These are phyloP conservation scores for Trichophyton schoenleinii DNA, from an alignment of 2,329 filamentous ascomycete genomes.

Conservation along the genomic window DNA sequence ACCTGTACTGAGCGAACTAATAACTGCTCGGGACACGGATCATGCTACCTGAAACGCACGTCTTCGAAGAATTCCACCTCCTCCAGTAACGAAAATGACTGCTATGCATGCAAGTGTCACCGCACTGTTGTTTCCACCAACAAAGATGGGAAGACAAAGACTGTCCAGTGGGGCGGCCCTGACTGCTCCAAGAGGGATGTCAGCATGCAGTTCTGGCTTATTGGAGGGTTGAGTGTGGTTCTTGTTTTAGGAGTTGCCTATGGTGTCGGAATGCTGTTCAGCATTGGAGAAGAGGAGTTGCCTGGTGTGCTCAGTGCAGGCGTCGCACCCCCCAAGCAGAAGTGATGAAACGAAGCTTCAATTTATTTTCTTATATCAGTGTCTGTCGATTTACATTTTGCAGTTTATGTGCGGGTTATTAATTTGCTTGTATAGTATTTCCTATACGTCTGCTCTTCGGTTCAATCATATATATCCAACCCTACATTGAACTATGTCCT, in stretches of 20 bases:
- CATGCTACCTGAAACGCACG: slow-evolving; percentile 56
- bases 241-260: slow-evolving; percentile 56
- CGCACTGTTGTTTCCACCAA: slow-evolving; percentile 41
- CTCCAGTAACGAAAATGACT: slow-evolving; percentile 39
- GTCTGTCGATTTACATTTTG: background rate
- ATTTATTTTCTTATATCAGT: background rate
- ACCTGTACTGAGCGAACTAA: slow-evolving; percentile 58
- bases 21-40: slow-evolving; percentile 71
- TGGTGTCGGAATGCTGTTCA: slow-evolving; percentile 66
- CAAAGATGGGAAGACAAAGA: slow-evolving; percentile 41
- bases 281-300: slow-evolving; percentile 72
- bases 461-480: background rate
- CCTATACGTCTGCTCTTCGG: background rate
- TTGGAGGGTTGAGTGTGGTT: slow-evolving; percentile 60
- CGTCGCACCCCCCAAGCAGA: slow-evolving; percentile 56
- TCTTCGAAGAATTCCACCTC: slow-evolving; percentile 18
- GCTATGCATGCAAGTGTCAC: slow-evolving; percentile 68
- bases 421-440: slow-evolving; percentile 1
- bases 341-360: slow-evolving; percentile 15
- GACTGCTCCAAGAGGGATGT: slow-evolving; percentile 88
- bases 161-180: slow-evolving; percentile 67
- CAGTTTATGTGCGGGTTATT: background rate
- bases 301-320: slow-evolving; percentile 94
- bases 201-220: slow-evolving; percentile 77
- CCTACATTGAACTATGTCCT: background rate